Evolutionary conservation across 1,284 basidiomycete genomes (phyloP), one percentile per base, ranked within the genome.

Genomic region (Macrocystidia cucumis): DNA sequence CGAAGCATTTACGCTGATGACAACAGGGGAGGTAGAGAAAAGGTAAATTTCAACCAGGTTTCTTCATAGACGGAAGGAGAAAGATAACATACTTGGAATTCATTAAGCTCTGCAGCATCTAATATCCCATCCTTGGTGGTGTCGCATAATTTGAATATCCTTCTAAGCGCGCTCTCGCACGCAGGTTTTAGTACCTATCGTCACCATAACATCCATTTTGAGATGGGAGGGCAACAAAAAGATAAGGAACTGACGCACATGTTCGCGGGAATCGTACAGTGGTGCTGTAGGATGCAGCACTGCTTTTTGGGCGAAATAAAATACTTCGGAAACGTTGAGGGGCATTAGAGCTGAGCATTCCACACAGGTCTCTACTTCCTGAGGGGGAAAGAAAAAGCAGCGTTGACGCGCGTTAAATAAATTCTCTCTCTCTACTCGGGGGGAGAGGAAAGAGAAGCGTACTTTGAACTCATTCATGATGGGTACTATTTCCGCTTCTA

Each of bases 391-490:
- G 9, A 26, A 34, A 20, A 46, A 29, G 29, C 22, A 43, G 34
- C 43, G 32, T 41, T 41, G n/a, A n/a, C n/a, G n/a, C n/a, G n/a
- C n/a, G n/a, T n/a, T n/a, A n/a, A n/a, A 40, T 24, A 42, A 29
- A n/a, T n/a, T n/a, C n/a, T n/a, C n/a, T n/a, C n/a, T n/a, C n/a
- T n/a, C n/a, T n/a, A 37, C 12, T 34, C 17, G 26, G 29, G 37
- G 39, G n/a, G n/a, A 36, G 30, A 21, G 18, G 23, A 30, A 29
- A 33, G 7, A 20, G 6, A 32, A 9, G 26, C 13, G 9, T 7
- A 84, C 91, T 74, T 97, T 97, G 76, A 93, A 96, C 57, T 96
- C 91, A 46, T 86, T 83, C 92, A 96, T 96, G 43, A 97, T 90
- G 20, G 92, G 92, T 38, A 87, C 63, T 44, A 96, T 91, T 60